A percentile compares a stretch with the other conserved stretches of the same genome.
These are phyloP conservation scores for Actinidia arguta DNA, from an alignment of 179 eudicot genomes.

Conservation along the genomic window DNA sequence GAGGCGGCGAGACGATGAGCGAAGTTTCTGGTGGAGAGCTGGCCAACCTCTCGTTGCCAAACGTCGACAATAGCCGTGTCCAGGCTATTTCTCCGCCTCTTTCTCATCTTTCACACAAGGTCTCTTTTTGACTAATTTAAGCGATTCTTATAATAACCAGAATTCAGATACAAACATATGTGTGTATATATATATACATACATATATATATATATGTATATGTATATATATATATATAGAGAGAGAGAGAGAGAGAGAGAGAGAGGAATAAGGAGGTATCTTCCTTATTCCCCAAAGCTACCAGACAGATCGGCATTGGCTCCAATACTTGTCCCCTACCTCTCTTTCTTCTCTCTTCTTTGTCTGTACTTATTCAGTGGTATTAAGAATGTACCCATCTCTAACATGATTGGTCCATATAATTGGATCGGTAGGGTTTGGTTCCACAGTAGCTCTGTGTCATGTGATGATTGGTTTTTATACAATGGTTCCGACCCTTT, in stretches of 20 bases:
- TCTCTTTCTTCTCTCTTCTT: no score
- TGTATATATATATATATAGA: neutral
- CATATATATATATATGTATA: neutral
- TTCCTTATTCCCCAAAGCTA: neutral
- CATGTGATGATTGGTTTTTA: no score
- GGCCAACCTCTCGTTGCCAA: conserved; percentile 78
- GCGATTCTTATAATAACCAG: neutral
- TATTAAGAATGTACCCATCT: no score
- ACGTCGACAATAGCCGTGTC: conserved; percentile 58
- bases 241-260: neutral
- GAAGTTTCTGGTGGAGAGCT: conserved; percentile 65
- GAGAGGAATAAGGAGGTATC: neutral
- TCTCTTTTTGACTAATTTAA: neutral
- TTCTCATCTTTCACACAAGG: conserved; percentile 25
- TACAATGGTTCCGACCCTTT: no score
- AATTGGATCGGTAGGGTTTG: no score
- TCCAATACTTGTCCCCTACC: no score
- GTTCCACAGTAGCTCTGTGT: no score
- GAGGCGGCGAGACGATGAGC: conserved; percentile 76
- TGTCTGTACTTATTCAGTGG: no score
- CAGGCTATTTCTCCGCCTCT: conserved; percentile 37
- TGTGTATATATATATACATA: no score
- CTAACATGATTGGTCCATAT: no score
- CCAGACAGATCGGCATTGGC: neutral
- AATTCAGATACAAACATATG: neutral